phyloP scores from a whole-genome alignment of 163 green algal species.

The Chlorella variabilis region DNA sequence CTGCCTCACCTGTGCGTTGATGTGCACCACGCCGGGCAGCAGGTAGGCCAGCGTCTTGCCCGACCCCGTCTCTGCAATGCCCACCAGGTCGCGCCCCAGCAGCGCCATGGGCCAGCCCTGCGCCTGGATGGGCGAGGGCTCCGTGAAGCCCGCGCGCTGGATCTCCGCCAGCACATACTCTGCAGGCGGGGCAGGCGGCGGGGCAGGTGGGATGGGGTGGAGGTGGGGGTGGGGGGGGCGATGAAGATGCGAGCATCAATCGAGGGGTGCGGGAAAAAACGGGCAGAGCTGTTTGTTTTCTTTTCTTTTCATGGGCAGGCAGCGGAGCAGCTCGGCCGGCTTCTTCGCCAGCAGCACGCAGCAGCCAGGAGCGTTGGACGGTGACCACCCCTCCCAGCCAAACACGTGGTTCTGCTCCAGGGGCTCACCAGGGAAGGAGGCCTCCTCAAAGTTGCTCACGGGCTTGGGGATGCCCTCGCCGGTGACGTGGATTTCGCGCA shows the following conservation, averaged over 20 bases:
- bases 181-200: slow-evolving; percentile 13
- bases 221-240: not conserved
- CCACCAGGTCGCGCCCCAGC: slow-evolving; percentile 93
- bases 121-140: slow-evolving; percentile 94
- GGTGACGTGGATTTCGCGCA: slow-evolving; percentile 72
- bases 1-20: slow-evolving; percentile 87
- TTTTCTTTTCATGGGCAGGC: too few species aligned
- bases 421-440: slow-evolving; percentile 75
- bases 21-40: slow-evolving; percentile 96
- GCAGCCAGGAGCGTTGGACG: too few species aligned
- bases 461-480: slow-evolving; percentile 76
- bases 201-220: not conserved
- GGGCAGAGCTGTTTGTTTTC: too few species aligned
- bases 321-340: too few species aligned
- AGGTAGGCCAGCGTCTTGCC: slow-evolving; percentile 98
- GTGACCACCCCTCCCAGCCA: too few species aligned
- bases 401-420: too few species aligned
- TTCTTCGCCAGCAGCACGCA: too few species aligned
- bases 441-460: slow-evolving; percentile 84
- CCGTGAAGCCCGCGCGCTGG: slow-evolving; percentile 78
- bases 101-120: slow-evolving; percentile 98
- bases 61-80: slow-evolving; percentile 95
- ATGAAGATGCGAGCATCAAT: not conserved
- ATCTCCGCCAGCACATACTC: slow-evolving; percentile 74
- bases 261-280: too few species aligned